These are phyloP conservation scores for Solanum aculeatissimum DNA, from an alignment of 305 asterid genomes.

Conservation along the genomic window DNA sequence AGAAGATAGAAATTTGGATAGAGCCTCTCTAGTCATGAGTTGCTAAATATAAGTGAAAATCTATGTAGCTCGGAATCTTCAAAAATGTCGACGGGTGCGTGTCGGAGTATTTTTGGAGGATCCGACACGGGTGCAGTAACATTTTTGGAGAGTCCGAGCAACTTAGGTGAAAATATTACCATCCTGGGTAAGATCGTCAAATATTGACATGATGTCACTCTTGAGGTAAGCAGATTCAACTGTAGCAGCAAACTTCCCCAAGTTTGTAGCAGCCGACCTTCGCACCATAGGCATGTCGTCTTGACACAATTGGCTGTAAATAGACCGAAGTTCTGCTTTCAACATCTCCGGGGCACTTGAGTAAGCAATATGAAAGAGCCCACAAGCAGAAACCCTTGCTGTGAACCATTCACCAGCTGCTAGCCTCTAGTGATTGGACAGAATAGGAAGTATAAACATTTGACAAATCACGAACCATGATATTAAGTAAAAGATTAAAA, in stretches of 20 bases:
- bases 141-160: too few species aligned
- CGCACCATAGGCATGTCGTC: constrained; percentile 98
- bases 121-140: too few species aligned
- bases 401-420: constrained; percentile 98
- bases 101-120: too few species aligned
- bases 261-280: constrained; percentile 88
- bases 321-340: constrained; percentile 68
- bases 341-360: constrained; percentile 67
- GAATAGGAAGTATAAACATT: not conserved
- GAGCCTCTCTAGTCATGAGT: not conserved
- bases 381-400: constrained; percentile 92
- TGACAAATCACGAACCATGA: not conserved
- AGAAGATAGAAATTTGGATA: not conserved
- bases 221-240: constrained; percentile 83
- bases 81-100: too few species aligned
- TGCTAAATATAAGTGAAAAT: not conserved
- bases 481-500: not conserved
- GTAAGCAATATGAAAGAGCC: constrained; percentile 83
- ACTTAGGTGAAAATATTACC: constrained; percentile 30
- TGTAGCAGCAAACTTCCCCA: constrained; percentile 88
- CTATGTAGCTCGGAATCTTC: too few species aligned
- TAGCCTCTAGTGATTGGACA: constrained; percentile 45
- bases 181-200: constrained; percentile 84
- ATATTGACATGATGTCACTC: constrained; percentile 78
- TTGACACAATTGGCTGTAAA: constrained; percentile 81